A percentile compares a stretch with the other conserved stretches of the same genome.
Evolutionary conservation across 2,329 filamentous ascomycete genomes (phyloP).

Genomic region (Penicillium sclerotiorum): DNA sequence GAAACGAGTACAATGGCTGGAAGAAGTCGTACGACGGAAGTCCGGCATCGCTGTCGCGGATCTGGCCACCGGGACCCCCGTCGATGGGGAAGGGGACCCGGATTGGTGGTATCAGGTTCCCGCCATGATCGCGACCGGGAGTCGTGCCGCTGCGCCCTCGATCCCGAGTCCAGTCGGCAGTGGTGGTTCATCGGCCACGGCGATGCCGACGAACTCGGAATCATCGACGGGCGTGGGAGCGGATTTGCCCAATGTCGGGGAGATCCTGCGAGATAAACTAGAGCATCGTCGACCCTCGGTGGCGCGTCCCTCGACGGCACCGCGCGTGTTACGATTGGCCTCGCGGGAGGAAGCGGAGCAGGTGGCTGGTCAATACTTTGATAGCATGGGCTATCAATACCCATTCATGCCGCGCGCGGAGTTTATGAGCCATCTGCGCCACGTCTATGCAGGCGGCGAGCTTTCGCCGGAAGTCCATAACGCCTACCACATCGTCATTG

Average conservation of each 20-base stretch:
- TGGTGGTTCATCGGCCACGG: conserved; percentile 21
- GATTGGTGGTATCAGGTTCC: conserved; percentile 46
- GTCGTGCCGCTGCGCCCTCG: conserved; percentile 21
- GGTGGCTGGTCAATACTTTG: conserved; percentile 38
- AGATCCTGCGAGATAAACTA: conserved; percentile 43
- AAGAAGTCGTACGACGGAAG: conserved; percentile 39
- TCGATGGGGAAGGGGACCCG: conserved; percentile 37
- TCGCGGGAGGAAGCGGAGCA: conserved; percentile 40
- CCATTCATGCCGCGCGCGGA: conserved; percentile 40
- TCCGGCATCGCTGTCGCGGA: conserved; percentile 38
- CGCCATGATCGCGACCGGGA: conserved; percentile 34
- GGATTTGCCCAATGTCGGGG: conserved; percentile 42
- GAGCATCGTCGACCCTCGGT: conserved; percentile 40
- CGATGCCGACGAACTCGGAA: conserved; percentile 20
- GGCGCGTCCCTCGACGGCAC: conserved; percentile 35
- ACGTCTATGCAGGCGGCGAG: conserved; percentile 38
- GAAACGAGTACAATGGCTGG: conserved; percentile 43
- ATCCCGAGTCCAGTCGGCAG: conserved; percentile 24
- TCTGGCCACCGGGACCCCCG: conserved; percentile 33
- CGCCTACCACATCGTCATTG: conserved; percentile 42
- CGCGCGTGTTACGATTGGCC: conserved; percentile 36
- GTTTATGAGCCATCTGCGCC: conserved; percentile 36
- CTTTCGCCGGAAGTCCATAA: conserved; percentile 38
- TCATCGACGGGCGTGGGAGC: conserved; percentile 28
- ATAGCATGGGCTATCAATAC: conserved; percentile 43